These are phyloP conservation scores for Coemansia sp. DNA, from an alignment of 192 early-diverging fungal species.

Conservation along the genomic window DNA sequence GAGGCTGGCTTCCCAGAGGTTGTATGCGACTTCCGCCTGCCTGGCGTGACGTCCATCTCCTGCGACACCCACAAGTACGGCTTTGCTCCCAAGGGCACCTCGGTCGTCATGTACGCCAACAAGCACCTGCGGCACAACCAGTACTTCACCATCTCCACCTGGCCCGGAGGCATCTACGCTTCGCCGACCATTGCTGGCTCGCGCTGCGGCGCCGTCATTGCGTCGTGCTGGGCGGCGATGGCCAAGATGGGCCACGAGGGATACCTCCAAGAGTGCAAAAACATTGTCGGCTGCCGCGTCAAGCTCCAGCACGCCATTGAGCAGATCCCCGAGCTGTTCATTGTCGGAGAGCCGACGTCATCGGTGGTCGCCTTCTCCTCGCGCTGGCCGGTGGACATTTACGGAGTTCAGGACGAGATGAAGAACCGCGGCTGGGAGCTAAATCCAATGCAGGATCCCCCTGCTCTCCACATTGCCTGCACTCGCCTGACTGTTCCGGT, in stretches of 20 bases:
- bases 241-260: conserved; percentile 83
- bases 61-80: conserved; percentile 99
- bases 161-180: conserved; percentile 96
- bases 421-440: conserved; percentile 80
- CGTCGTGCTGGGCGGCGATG: conserved; percentile 94
- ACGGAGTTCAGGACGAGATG: conserved; percentile 80
- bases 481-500: conserved; percentile 75
- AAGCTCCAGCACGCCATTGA: conserved; percentile 62
- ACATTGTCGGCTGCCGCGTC: conserved; percentile 74
- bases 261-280: conserved; percentile 75
- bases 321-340: conserved; percentile 63
- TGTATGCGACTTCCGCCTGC: conserved; percentile 82
- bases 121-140: conserved; percentile 82
- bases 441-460: conserved; percentile 83
- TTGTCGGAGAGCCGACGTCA: conserved; percentile 79
- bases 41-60: conserved; percentile 92
- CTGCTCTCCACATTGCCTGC: conserved; percentile 86
- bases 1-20: conserved; percentile 84
- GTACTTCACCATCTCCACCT: conserved; percentile 87
- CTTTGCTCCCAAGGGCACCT: conserved; percentile 97
- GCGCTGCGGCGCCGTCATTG: conserved; percentile 84
- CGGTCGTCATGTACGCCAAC: conserved; percentile 86
- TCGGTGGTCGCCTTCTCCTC: conserved; percentile 85
- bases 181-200: conserved; percentile 91
- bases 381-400: conserved; percentile 69